These are phyloP conservation scores for Prototheca wickerhamii DNA, from an alignment of 163 green algal genomes.

Conservation along the genomic window DNA sequence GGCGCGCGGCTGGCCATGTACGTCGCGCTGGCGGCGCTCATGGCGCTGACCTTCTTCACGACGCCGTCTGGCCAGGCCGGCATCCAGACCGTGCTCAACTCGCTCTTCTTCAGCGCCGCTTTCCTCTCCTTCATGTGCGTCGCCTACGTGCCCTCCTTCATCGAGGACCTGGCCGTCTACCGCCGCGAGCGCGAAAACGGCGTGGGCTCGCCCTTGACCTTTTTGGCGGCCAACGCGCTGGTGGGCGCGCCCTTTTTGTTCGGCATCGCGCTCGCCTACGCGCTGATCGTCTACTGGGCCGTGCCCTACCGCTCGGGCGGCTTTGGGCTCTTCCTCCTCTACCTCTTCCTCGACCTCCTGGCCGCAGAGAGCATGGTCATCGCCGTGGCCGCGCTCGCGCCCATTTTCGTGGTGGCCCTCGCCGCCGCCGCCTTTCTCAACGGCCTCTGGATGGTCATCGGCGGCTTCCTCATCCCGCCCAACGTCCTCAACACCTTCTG, in stretches of 20 bases:
- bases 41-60: slow-evolving; percentile 5
- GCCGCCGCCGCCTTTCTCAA: neutral
- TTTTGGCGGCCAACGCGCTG: neutral
- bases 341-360: slow-evolving; percentile 3
- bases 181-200: slow-evolving; percentile 3
- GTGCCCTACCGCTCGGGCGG: slow-evolving; percentile 1
- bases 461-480: neutral
- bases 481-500: slow-evolving; percentile 6
- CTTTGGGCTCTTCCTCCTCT: neutral
- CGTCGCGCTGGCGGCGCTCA: slow-evolving; percentile 1
- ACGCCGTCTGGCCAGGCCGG: slow-evolving; percentile 1
- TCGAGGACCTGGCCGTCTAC: slow-evolving; percentile 3
- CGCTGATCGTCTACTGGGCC: slow-evolving; percentile 6
- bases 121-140: slow-evolving; percentile 6
- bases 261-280: neutral
- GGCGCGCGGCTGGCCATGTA: slow-evolving; percentile 2
- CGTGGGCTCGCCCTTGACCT: neutral
- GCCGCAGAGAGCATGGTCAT: slow-evolving; percentile 1
- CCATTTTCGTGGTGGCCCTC: slow-evolving; percentile 1
- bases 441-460: slow-evolving; percentile 2
- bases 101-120: neutral
- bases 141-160: slow-evolving; percentile 1
- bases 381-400: neutral
- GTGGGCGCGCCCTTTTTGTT: neutral
- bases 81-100: slow-evolving; percentile 6